Evolutionary conservation across 1,284 basidiomycete genomes (phyloP).

Genomic region (Ceratobasidium sp.): DNA sequence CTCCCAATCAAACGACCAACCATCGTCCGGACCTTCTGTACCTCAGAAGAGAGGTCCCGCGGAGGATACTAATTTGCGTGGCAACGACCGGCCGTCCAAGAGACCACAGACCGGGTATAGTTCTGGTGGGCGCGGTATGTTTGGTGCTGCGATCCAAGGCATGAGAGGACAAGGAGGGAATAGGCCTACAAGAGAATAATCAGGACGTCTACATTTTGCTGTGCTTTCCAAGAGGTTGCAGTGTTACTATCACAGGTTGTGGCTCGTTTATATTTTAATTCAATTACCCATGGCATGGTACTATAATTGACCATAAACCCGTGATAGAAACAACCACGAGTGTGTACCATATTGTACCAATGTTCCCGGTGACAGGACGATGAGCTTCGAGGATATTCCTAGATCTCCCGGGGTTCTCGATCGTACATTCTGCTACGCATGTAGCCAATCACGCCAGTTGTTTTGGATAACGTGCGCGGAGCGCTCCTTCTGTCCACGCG

Average conservation of each 20-base stretch:
- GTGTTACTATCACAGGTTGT: too few relatives aligned
- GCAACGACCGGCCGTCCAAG: conserved; percentile 23
- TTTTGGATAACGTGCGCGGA: conserved; percentile 16
- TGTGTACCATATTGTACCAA: too few relatives aligned
- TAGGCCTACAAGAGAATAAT: not conserved
- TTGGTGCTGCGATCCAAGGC: conserved; percentile 34
- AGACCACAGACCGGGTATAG: conserved; percentile 9
- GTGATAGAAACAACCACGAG: not conserved
- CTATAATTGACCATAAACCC: not conserved
- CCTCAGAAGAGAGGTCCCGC: conserved; percentile 29
- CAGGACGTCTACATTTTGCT: not conserved
- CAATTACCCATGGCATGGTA: not conserved
- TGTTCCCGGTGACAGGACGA: too few relatives aligned
- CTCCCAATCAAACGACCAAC: conserved; percentile 11
- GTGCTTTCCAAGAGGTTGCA: not conserved
- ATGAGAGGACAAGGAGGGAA: conserved; percentile 36
- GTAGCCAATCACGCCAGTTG: not conserved
- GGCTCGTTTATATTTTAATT: not conserved
- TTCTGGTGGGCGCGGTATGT: conserved; percentile 1
- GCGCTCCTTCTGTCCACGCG: not conserved
- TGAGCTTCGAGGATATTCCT: too few relatives aligned
- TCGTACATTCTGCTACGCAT: not conserved
- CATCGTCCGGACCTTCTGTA: conserved; percentile 18
- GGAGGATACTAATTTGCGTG: conserved; percentile 23
- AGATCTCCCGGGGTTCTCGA: not conserved